These are phyloP conservation scores for Diaporthe australafricana DNA, from an alignment of 2,329 filamentous ascomycete genomes.

Conservation along the genomic window DNA sequence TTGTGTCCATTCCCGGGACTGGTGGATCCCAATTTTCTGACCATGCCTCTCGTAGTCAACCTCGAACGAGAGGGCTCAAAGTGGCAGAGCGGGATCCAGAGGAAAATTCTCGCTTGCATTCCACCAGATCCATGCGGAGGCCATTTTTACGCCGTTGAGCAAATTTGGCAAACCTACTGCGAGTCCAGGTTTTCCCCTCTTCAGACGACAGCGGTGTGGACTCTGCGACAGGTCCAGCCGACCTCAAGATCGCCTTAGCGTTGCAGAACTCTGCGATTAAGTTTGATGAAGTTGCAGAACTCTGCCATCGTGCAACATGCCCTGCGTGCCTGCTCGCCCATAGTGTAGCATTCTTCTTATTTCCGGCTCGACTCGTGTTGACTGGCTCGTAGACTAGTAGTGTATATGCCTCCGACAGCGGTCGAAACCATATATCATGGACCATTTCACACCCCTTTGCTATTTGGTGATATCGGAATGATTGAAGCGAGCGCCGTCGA, in stretches of 20 bases:
- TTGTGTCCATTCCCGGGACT: constrained; percentile 18
- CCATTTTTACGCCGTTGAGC: neutral
- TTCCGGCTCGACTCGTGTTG: neutral
- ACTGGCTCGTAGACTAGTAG: neutral
- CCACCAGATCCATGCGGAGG: neutral
- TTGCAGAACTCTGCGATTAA: neutral
- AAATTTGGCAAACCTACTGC: neutral
- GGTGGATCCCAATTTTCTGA: constrained; percentile 22
- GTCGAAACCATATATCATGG: neutral
- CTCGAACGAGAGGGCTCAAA: neutral
- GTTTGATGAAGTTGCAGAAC: constrained; percentile 17
- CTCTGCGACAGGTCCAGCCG: neutral
- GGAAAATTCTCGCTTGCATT: neutral
- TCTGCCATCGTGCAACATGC: neutral
- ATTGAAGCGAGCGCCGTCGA: neutral
- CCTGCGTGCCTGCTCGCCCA: neutral
- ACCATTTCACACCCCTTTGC: too few species aligned
- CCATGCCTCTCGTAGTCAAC: constrained; percentile 10
- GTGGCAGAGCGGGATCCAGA: neutral
- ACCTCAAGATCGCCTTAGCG: neutral
- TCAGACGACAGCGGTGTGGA: constrained; percentile 1
- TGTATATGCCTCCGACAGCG: neutral
- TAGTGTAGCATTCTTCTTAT: neutral
- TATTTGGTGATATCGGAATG: neutral
- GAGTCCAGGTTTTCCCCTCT: neutral